phyloP scores from a whole-genome alignment of 2,329 filamentous ascomycete species.

The Coniosporium tulheliwenetii region DNA sequence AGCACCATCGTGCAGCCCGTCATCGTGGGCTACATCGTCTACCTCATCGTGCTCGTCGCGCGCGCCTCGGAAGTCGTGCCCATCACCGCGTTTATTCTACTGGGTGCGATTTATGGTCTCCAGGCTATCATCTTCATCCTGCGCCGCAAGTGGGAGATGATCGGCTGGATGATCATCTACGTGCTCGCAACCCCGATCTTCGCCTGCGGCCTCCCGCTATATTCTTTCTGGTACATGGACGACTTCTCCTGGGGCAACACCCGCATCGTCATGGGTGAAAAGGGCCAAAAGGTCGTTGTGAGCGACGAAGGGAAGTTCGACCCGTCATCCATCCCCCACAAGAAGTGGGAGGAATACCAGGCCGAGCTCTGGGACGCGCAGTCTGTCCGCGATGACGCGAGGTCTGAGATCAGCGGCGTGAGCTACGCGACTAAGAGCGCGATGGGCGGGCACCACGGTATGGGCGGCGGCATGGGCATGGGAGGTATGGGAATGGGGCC shows the following conservation, averaged over 20 bases:
- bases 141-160: constrained; percentile 97
- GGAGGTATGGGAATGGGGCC: not conserved
- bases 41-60: constrained; percentile 64
- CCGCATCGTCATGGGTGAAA: constrained; percentile 87
- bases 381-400: constrained; percentile 63
- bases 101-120: constrained; percentile 92
- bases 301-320: constrained; percentile 98
- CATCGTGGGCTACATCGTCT: constrained; percentile 75
- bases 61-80: constrained; percentile 52
- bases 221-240: constrained; percentile 99
- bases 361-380: constrained; percentile 94
- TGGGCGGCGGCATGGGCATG: not conserved
- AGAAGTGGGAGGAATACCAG: constrained; percentile 99
- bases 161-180: constrained; percentile 98
- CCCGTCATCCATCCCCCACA: constrained; percentile 78
- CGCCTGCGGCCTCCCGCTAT: constrained; percentile 76
- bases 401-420: constrained; percentile 81
- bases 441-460: constrained; percentile 12
- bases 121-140: constrained; percentile 96
- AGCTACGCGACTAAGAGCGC: constrained; percentile 81
- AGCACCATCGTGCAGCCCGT: constrained; percentile 88
- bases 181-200: constrained; percentile 83
- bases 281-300: constrained; percentile 80
- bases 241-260: constrained; percentile 99
- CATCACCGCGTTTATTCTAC: constrained; percentile 72